Evolutionary conservation across 1,139 yeast genomes (phyloP).

Genomic region (Pichia norvegensis): DNA sequence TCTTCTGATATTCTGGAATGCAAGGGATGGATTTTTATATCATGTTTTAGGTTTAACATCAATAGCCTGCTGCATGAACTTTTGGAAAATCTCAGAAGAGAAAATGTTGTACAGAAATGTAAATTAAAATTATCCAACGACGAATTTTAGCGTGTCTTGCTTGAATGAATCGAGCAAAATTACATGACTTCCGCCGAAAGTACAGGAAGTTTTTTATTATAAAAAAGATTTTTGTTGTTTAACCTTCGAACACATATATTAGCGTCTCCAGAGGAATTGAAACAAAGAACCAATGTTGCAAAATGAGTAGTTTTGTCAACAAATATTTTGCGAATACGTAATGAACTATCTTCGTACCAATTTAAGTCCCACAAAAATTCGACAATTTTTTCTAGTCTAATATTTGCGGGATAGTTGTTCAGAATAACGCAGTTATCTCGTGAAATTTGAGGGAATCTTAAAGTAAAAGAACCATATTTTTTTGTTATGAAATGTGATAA

Average conservation of each 20-base stretch:
- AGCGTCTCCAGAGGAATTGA: constrained; percentile 44
- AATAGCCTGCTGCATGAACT: too few relatives aligned
- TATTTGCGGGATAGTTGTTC: constrained; percentile 28
- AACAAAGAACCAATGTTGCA: constrained; percentile 39
- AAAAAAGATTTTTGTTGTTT: constrained; percentile 41
- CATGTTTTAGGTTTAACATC: too few relatives aligned
- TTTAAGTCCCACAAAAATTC: constrained; percentile 38
- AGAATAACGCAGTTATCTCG: constrained; percentile 20
- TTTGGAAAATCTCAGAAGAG: too few relatives aligned
- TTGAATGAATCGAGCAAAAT: background rate
- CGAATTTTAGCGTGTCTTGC: too few relatives aligned
- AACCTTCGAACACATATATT: constrained; percentile 45
- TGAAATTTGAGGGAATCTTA: background rate
- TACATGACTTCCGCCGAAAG: constrained; percentile 31
- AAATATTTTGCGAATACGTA: constrained; percentile 24
- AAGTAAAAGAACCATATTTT: background rate
- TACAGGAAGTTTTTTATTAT: constrained; percentile 28
- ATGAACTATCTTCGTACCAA: constrained; percentile 28
- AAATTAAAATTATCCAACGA: too few relatives aligned
- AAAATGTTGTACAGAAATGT: too few relatives aligned
- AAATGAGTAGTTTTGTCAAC: constrained; percentile 29
- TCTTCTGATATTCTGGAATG: too few relatives aligned
- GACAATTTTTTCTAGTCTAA: constrained; percentile 22
- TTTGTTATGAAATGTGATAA: background rate
- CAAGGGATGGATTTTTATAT: too few relatives aligned